Conservation (phyloP, 202 grass and related monocot genomes). For the Panicum hallii region DNA sequence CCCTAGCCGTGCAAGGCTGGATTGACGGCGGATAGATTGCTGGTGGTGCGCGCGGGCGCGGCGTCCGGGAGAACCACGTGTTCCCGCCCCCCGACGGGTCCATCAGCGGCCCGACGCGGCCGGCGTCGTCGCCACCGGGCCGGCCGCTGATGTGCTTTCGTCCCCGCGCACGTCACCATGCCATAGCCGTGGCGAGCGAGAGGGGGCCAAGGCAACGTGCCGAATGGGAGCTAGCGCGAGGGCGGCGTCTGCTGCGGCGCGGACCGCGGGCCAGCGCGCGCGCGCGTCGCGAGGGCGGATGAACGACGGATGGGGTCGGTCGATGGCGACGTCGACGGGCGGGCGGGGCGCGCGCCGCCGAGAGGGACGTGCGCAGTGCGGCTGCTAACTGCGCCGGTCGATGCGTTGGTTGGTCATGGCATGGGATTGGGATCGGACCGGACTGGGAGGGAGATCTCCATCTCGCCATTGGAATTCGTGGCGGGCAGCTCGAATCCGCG, state of each 20-base stretch:
- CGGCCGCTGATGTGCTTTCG: too few species aligned
- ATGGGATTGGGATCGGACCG: background rate
- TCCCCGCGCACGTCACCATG: background rate
- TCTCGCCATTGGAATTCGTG: background rate
- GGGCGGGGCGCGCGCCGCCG: background rate
- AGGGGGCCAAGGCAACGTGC: background rate
- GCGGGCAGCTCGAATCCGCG: constrained; percentile 3
- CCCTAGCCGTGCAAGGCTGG: constrained; percentile 29
- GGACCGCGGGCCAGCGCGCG: background rate
- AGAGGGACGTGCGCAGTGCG: background rate
- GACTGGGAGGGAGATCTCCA: background rate
- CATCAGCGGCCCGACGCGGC: background rate
- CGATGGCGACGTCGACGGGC: constrained; percentile 8
- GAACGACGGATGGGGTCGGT: background rate
- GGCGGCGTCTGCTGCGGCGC: background rate
- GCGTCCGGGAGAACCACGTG: constrained; percentile 4
- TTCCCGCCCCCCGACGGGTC: background rate
- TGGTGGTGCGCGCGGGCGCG: background rate
- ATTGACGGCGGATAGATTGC: constrained; percentile 13
- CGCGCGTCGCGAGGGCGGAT: background rate
- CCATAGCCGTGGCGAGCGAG: background rate
- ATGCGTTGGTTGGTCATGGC: background rate
- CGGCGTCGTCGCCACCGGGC: background rate
- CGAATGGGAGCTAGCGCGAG: background rate
- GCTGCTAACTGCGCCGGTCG: background rate